Evolutionary conservation across 805 yeast species (phyloP).

Genomic region (Sugiyamaella qingdaonensis): DNA sequence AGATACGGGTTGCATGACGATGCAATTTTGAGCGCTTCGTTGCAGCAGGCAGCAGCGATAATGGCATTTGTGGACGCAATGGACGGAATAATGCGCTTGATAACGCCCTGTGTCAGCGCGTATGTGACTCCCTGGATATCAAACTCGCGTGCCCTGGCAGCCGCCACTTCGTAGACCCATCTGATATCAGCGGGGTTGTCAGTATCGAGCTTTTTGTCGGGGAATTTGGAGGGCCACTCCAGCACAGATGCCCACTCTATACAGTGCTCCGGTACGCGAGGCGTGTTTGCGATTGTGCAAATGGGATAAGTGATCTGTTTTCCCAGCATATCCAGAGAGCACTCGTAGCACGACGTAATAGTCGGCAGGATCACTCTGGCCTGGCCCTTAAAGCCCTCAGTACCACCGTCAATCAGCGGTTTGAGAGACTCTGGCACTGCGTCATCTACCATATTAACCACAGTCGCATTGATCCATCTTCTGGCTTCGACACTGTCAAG

Average conservation of each 20-base stretch:
- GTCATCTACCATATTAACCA: constrained; percentile 59
- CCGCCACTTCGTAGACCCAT: constrained; percentile 55
- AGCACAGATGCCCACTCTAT: constrained; percentile 82
- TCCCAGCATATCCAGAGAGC: constrained; percentile 70
- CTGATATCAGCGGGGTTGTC: constrained; percentile 65
- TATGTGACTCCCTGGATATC: constrained; percentile 69
- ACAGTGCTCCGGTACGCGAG: constrained; percentile 92
- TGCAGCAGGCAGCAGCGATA: constrained; percentile 83
- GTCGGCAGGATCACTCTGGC: constrained; percentile 83
- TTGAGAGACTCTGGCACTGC: constrained; percentile 44
- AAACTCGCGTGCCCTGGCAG: constrained; percentile 56
- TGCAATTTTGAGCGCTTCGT: constrained; percentile 76
- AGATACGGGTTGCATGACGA: constrained; percentile 64
- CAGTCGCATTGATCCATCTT: constrained; percentile 74
- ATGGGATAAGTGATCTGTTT: constrained; percentile 68
- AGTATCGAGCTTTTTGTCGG: constrained; percentile 51
- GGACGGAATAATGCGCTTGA: constrained; percentile 88
- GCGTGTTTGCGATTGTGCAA: constrained; percentile 91
- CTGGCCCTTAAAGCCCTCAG: constrained; percentile 93
- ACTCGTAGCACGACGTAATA: constrained; percentile 86
- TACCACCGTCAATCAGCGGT: constrained; percentile 88
- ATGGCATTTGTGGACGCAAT: constrained; percentile 92
- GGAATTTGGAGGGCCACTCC: constrained; percentile 58
- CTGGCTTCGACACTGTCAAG: constrained; percentile 87
- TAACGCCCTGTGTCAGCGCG: constrained; percentile 74